Base-by-base conservation (phyloP, 768 basidiomycete species). In the Kwoniella pini region DNA sequence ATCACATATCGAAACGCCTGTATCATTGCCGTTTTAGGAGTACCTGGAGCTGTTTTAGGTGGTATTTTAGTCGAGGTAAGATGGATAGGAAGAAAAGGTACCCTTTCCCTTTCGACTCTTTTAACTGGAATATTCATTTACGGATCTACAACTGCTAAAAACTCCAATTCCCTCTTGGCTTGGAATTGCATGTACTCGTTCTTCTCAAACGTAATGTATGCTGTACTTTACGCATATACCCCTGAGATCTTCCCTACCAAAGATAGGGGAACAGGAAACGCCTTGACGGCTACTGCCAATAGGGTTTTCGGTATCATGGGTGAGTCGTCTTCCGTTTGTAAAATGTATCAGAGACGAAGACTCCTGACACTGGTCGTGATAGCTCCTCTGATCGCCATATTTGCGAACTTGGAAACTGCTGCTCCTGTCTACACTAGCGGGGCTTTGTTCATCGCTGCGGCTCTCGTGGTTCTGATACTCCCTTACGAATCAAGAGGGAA, bases 121-220 rank as follows among this genome's bases (percentile, higher is more conserved):
- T 81, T 89, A 69, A 90, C 89, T 11, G 88, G 88, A 15, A 82
- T 81, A 12, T 90, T 90, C 80, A 82, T 91, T 45, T 86, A 88
- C 69, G 85, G 82, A 64, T 86, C 84, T 30, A 90, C 88, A 44
- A 89, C 88, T n/a, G 83, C 88, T 28, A 82, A 84, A 67, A 85
- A 83, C 60, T 88, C 86, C 7, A 81, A 86, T 61, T 81, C 84
- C 26, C 81, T 90, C 40, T 81, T 90, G 24, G 88, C 85, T 46
- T 90, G 88, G 88, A 89, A 90, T 77, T 90, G 88, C 70, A 87
- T 83, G 9, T 88, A 87, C 64, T 82, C 80, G n/a, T 87, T 87
- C 71, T 82, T 77, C 63, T 85, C 83, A 54, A 86, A 86, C 67
- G 66, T 65, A 50, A 67, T 38, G 54, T 45, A 84, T 60, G 84